Percentiles rank a stretch among this genome's conserved stretches.
These are phyloP conservation scores for Acanthamoeba sp. DNA, from an alignment of 208 protist genomes.

Conservation along the genomic window DNA sequence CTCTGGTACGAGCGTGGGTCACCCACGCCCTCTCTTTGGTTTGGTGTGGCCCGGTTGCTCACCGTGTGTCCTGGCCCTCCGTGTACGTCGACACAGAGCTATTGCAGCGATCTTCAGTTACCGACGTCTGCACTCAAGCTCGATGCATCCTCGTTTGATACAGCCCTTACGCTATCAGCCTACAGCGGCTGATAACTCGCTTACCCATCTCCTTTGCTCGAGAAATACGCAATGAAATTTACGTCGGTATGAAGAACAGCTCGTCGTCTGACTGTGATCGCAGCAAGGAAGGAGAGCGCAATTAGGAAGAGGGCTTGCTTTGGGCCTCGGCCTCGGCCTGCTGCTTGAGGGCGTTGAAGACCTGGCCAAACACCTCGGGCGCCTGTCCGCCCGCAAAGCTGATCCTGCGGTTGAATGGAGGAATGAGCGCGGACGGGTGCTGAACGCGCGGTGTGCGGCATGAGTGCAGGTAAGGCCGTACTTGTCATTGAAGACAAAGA, in stretches of 20 bases:
- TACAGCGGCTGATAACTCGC: too few species aligned
- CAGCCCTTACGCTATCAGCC: neutral
- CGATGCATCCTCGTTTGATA: neutral
- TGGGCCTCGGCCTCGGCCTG: neutral
- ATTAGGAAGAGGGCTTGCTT: neutral
- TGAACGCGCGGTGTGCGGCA: too few species aligned
- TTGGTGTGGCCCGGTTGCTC: too few species aligned
- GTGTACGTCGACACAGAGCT: neutral
- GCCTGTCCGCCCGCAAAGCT: neutral
- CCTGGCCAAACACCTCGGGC: constrained; percentile 32
- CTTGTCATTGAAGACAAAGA: constrained; percentile 66
- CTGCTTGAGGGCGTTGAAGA: constrained; percentile 28
- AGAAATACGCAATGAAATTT: too few species aligned
- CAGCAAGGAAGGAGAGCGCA: neutral
- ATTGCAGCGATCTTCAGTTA: neutral
- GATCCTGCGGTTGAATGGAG: neutral
- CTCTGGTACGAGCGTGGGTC: neutral
- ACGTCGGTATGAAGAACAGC: too few species aligned
- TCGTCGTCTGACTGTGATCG: too few species aligned
- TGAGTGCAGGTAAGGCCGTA: neutral
- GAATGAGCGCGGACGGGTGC: neutral
- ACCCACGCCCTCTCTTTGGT: neutral
- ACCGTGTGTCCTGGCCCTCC: too few species aligned
- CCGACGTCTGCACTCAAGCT: neutral
- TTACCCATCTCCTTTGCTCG: too few species aligned